Conservation (phyloP, 2,329 filamentous ascomycete species). For the Lecanoromycetidae sp. region DNA sequence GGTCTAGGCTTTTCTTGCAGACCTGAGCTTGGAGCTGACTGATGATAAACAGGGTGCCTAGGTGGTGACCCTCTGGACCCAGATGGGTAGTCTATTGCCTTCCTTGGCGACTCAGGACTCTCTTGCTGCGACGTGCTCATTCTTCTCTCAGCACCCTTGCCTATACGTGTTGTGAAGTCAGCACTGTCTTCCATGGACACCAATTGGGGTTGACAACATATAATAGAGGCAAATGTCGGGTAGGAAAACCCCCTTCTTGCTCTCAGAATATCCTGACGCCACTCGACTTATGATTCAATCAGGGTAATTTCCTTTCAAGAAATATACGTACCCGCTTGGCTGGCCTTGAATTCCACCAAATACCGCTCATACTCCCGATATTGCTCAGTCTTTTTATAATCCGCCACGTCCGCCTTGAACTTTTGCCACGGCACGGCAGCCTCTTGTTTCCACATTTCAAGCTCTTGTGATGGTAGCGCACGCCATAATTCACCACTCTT, state of each 20-base stretch:
- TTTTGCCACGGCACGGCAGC: constrained; percentile 63
- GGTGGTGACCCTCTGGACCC: background rate
- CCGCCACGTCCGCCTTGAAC: constrained; percentile 58
- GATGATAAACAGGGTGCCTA: background rate
- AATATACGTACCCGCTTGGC: too few relatives aligned
- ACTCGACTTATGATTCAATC: too few relatives aligned
- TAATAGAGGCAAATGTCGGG: too few relatives aligned
- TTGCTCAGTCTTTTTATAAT: constrained; percentile 65
- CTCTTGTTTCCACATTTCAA: constrained; percentile 60
- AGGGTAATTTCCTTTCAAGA: too few relatives aligned
- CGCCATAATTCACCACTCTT: constrained; percentile 75
- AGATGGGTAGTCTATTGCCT: background rate
- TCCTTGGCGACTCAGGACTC: background rate
- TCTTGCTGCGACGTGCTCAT: background rate
- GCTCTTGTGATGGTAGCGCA: constrained; percentile 51
- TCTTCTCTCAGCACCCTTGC: constrained; percentile 5
- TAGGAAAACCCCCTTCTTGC: too few relatives aligned
- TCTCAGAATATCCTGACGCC: too few relatives aligned
- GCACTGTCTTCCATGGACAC: too few relatives aligned
- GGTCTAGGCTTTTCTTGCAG: background rate
- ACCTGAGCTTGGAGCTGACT: background rate
- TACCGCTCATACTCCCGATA: constrained; percentile 61
- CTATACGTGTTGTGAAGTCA: too few relatives aligned
- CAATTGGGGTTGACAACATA: too few relatives aligned
- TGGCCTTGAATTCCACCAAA: constrained; percentile 58